Evolutionary conservation across 2,329 filamentous ascomycete genomes (phyloP), one percentile per base, ranked within the genome.

Genomic region (Talaromyces sp.): DNA sequence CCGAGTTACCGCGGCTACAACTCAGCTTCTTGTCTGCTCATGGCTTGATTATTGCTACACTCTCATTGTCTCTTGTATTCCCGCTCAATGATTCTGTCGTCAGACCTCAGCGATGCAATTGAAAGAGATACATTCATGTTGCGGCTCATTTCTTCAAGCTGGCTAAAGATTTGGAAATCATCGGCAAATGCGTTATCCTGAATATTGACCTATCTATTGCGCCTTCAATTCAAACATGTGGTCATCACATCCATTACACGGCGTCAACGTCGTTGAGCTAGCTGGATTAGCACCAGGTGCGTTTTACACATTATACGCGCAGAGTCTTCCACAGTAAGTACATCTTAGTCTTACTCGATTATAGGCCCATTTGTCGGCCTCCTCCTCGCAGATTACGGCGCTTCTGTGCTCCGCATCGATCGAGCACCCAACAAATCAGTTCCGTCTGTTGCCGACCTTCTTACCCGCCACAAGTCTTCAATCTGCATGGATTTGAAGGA

Each of bases 301-400:
- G 70, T 60, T 6, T 4, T 40, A 10, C 15, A 46, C 43, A 25
- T 22, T 22, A 19, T 9, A 25, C 15, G 17, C 17, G 21, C 8
- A 45, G 22, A 25, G 8, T 17, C n/a, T 13, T n/a, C 9, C 9
- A 25, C 10, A 22, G 10, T 45, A 45, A 22, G 9, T 40, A 17
- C 10, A 17, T 15, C 1, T 10, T 4, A 28, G 19, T 10, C 51
- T 62, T 58, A 65, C 52, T 37, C 31, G 31, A 31, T 19, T 21
- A 40, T 63, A 92, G 91, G 88, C 25, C 92, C 92, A 43, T 97
- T 94, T 72, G 88, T 91, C 52, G 91, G 91, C 66, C 84, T 97
- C 69, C 84, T 96, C 53, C 86, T 97, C 61, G 87, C 92, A 65
- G 92, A 97, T 75, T 90, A 91, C 63, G 93, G 93, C 67, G 93